Percentiles rank a stretch among this genome's conserved stretches.
phyloP scores from a whole-genome alignment of 129 eudicot species.

The Glebionis coronaria region DNA sequence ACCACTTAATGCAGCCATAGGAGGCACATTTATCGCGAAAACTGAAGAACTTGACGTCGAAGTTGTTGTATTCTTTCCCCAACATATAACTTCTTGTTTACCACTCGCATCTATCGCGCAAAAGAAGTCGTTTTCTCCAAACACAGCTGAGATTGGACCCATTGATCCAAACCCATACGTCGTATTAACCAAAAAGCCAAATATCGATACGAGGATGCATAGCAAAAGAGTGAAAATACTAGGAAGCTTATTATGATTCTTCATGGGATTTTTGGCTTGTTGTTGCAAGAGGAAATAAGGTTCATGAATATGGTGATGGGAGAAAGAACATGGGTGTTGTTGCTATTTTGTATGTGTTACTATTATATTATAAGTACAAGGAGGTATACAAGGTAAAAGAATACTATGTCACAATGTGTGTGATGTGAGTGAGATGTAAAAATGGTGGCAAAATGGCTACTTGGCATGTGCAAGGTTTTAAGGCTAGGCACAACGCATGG shows the following conservation, averaged over 20 bases:
- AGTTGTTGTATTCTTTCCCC: constrained; percentile 52
- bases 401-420: constrained; percentile 23
- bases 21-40: constrained; percentile 49
- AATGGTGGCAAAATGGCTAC: constrained; percentile 16
- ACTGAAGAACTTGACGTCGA: constrained; percentile 26
- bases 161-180: constrained; percentile 81
- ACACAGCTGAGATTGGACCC: constrained; percentile 93
- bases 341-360: constrained; percentile 23
- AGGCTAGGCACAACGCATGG: no score
- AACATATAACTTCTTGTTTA: constrained; percentile 75
- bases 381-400: constrained; percentile 15
- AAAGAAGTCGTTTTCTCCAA: constrained; percentile 57
- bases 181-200: constrained; percentile 8
- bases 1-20: constrained; percentile 81
- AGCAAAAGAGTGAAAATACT: background rate
- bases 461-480: constrained; percentile 23
- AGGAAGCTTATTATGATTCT: constrained; percentile 6
- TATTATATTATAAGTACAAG: background rate
- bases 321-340: constrained; percentile 27
- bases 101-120: constrained; percentile 99
- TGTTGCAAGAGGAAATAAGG: constrained; percentile 16
- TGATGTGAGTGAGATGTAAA: constrained; percentile 13
- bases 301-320: constrained; percentile 22
- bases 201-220: no score
- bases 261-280: constrained; percentile 29